Evolutionary conservation across 306 rosid genomes (phyloP).

Genomic region (Dalbergia cultrata): DNA sequence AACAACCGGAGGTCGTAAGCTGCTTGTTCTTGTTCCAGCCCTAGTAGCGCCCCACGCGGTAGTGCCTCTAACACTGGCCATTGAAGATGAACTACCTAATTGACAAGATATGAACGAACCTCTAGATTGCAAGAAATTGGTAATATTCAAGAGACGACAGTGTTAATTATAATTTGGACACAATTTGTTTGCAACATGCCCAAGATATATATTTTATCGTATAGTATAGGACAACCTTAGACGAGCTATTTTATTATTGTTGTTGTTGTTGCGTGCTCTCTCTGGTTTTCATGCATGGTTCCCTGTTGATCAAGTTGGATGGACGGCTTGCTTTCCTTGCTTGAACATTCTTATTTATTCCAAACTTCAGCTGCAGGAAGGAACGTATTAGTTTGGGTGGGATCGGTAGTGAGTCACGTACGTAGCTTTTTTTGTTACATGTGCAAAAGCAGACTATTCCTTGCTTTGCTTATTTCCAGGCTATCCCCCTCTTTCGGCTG

Average conservation of each 20-base stretch:
- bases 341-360: constrained; percentile 64
- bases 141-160: constrained; percentile 29
- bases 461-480: constrained; percentile 57
- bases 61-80: constrained; percentile 51
- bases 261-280: not conserved
- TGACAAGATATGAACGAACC: constrained; percentile 1
- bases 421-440: constrained; percentile 37
- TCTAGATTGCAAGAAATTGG: constrained; percentile 30
- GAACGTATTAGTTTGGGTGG: constrained; percentile 44
- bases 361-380: constrained; percentile 57
- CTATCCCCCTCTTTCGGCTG: constrained; percentile 14
- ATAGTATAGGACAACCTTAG: not conserved
- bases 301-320: constrained; percentile 36
- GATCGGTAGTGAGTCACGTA: not conserved
- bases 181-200: constrained; percentile 3
- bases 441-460: constrained; percentile 53
- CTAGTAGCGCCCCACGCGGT: constrained; percentile 40
- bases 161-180: constrained; percentile 16
- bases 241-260: constrained; percentile 16
- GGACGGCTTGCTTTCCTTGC: constrained; percentile 55
- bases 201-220: constrained; percentile 27
- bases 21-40: constrained; percentile 39
- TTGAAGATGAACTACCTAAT: constrained; percentile 19
- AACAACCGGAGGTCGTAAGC: constrained; percentile 12
- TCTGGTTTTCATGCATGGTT: constrained; percentile 38